These are phyloP conservation scores for Piromyces sp. DNA, from an alignment of 192 early-diverging fungal species.

Conservation along the genomic window DNA sequence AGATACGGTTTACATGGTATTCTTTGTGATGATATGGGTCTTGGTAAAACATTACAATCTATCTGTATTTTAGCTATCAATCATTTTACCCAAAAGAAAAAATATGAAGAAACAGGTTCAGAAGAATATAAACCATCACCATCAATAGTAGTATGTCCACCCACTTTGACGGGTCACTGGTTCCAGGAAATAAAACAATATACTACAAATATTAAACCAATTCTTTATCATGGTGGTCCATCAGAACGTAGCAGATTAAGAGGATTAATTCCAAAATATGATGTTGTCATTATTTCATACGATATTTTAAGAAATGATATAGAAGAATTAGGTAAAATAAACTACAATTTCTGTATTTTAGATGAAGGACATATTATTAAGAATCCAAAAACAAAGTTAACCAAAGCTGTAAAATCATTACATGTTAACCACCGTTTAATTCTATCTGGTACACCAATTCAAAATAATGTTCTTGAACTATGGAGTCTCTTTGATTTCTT, in stretches of 20 bases:
- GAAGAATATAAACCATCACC: slow-evolving; percentile 55
- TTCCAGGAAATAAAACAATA: slow-evolving; percentile 76
- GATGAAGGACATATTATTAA: slow-evolving; percentile 98
- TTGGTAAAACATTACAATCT: slow-evolving; percentile 93
- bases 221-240: slow-evolving; percentile 73
- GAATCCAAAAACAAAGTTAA: slow-evolving; percentile 84
- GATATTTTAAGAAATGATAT: slow-evolving; percentile 93
- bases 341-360: slow-evolving; percentile 89
- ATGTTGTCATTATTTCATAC: slow-evolving; percentile 83
- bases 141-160: slow-evolving; percentile 86
- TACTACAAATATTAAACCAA: slow-evolving; percentile 51
- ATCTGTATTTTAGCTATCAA: slow-evolving; percentile 88
- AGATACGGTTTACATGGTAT: slow-evolving; percentile 93
- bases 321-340: slow-evolving; percentile 45
- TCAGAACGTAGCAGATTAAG: slow-evolving; percentile 46
- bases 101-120: slow-evolving; percentile 26
- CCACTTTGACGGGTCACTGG: slow-evolving; percentile 92
- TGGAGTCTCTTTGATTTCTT: slow-evolving; percentile 97
- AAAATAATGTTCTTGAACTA: slow-evolving; percentile 92
- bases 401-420: slow-evolving; percentile 78
- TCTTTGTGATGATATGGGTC: slow-evolving; percentile 96
- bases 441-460: slow-evolving; percentile 92
- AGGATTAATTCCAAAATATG: slow-evolving; percentile 29
- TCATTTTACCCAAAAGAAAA: slow-evolving; percentile 49
- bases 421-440: slow-evolving; percentile 76